Evolutionary conservation across 2,329 filamentous ascomycete species (phyloP), one percentile per base, ranked within the genome.

Genomic region (Aureobasidium melanogenum): DNA sequence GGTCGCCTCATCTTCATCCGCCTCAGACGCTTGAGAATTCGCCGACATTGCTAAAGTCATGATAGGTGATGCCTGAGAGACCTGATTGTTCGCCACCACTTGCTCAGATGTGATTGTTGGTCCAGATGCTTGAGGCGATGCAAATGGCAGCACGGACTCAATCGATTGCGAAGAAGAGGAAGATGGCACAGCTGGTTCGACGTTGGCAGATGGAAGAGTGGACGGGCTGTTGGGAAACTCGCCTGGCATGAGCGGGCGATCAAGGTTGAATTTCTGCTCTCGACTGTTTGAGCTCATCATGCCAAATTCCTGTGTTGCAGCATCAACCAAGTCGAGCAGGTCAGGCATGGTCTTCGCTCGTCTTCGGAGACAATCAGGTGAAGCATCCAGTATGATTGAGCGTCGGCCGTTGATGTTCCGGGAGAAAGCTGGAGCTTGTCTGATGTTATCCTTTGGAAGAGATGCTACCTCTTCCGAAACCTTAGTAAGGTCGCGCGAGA

Each of bases 231-330:
- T 22, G 19, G 54, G 54, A 44, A 46, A 57, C 12, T 38, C 30
- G 30, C 54, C 54, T 15, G 54, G 54, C 39, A 57, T 19, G 19
- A 26, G 32, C 9, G 30, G 41, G 34, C 15, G 30, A 9, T 57
- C 41, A 3, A 46, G 5, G 4, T n/a, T 43, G 24, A 43, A 32
- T 12, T 22, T 39, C 43, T 10, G 34, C 5, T 38, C 19, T 28
- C 19, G 36, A 47, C n/a, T 24, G 30, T 60, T 22, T 24, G 48
- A 39, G 9, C 38, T 32, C 30, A 24, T 30, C 12, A 72, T 54
- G 24, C 71, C 71, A n/a, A 73, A 66, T 48, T 73, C 68, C 63
- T 73, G 69, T 14, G 72, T 72, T 15, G 70, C 69, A 55, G 70
- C 71, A 28, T 74, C 69, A 48, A 76, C 67, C 38, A 75, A 58